phyloP scores from a whole-genome alignment of 148 eudicot species.

The Nepenthes gracilis region DNA sequence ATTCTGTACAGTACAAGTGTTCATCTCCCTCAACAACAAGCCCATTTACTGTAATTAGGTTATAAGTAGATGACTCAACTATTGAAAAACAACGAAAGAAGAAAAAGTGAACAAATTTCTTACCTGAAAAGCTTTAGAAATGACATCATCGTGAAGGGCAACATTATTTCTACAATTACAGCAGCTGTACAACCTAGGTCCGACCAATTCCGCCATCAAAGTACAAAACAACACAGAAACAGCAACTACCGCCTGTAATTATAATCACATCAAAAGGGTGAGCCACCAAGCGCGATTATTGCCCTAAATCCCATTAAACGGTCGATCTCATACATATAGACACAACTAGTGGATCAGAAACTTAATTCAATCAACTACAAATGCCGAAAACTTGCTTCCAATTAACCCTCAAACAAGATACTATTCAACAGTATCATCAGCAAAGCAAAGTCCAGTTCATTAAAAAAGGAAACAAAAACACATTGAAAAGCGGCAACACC shows the following conservation, averaged over 20 bases:
- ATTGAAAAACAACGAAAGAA: neutral
- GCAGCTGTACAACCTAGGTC: constrained; percentile 65
- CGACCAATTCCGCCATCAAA: constrained; percentile 47
- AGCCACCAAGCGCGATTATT: too few species aligned
- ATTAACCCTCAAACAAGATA: too few species aligned
- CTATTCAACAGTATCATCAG: too few species aligned
- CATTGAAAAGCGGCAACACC: too few species aligned
- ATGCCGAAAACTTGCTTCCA: too few species aligned
- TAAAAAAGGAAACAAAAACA: too few species aligned
- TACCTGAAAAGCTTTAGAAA: constrained; percentile 85
- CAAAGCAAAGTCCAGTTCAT: too few species aligned
- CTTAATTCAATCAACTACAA: too few species aligned
- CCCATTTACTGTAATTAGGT: neutral
- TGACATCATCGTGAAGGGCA: constrained; percentile 69
- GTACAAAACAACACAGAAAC: constrained; percentile 5
- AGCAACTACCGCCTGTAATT: neutral
- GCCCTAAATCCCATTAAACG: too few species aligned
- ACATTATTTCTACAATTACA: constrained; percentile 59
- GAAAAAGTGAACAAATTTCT: neutral
- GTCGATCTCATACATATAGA: too few species aligned
- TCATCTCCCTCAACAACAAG: neutral
- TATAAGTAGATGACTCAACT: neutral
- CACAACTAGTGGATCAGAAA: too few species aligned
- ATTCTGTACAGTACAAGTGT: too few species aligned
- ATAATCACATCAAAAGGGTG: constrained; percentile 1